Conservation (phyloP, 345 rosid genomes). For the Acer saccharum region DNA sequence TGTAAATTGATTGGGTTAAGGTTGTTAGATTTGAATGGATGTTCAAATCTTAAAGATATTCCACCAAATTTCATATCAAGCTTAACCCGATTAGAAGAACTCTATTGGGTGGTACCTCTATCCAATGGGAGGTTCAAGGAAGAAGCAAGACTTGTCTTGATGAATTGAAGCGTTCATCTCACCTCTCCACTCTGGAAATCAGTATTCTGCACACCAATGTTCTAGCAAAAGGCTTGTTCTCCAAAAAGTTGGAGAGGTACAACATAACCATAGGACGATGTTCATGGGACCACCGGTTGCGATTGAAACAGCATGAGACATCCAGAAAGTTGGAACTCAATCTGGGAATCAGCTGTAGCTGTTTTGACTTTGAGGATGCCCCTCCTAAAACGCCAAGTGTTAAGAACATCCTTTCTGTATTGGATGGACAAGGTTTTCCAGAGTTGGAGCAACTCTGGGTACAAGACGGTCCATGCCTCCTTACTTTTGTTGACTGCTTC, state of each 20-base stretch:
- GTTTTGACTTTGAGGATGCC: not conserved
- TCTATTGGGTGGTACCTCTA: conserved; percentile 4
- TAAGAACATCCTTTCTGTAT: not conserved
- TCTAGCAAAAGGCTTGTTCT: not conserved
- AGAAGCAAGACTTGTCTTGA: not conserved
- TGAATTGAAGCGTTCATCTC: too few species aligned
- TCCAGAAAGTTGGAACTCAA: not conserved
- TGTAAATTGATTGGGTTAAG: conserved; percentile 18
- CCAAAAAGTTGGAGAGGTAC: not conserved
- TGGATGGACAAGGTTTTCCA: too few species aligned
- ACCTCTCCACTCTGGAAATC: too few species aligned
- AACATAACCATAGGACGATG: not conserved
- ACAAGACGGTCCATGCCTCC: too few species aligned
- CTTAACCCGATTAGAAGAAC: too few species aligned
- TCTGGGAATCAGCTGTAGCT: not conserved
- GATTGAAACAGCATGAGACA: not conserved
- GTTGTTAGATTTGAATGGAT: conserved; percentile 11
- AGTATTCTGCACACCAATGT: not conserved
- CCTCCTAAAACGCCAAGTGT: not conserved
- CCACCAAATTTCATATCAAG: not conserved
- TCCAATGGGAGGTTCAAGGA: conserved; percentile 21
- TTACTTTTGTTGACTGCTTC: too few species aligned
- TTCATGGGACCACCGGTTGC: too few species aligned
- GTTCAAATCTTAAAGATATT: conserved; percentile 9
- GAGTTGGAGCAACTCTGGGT: too few species aligned